phyloP scores from a whole-genome alignment of 2,329 filamentous ascomycete species.

The Botrytis porri region DNA sequence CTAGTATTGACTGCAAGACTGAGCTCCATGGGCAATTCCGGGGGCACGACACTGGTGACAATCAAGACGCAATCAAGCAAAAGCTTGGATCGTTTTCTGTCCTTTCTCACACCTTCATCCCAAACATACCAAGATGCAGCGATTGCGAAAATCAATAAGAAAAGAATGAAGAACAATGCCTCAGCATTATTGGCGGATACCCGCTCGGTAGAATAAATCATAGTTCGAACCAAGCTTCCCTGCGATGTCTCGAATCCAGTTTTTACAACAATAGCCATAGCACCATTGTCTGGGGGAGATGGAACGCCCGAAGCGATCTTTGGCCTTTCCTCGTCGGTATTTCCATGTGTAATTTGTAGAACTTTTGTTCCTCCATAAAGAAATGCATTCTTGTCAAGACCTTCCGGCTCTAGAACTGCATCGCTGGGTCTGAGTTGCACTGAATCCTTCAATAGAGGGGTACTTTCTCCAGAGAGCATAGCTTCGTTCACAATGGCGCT shows the following conservation, averaged over 20 bases:
- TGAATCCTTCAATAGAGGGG: slow-evolving; percentile 93
- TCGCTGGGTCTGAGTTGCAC: slow-evolving; percentile 84
- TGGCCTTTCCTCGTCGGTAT: slow-evolving; percentile 68
- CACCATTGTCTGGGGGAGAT: slow-evolving; percentile 86
- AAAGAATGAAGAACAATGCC: slow-evolving; percentile 95
- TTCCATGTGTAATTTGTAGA: slow-evolving; percentile 88
- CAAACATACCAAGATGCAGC: slow-evolving; percentile 99
- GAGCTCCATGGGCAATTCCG: slow-evolving; percentile 96
- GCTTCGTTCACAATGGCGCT: slow-evolving; percentile 98
- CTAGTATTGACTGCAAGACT: slow-evolving; percentile 97
- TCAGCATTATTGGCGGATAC: slow-evolving; percentile 98
- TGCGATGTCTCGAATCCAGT: slow-evolving; percentile 99
- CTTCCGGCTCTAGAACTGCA: slow-evolving; percentile 78
- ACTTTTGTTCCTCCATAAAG: slow-evolving; percentile 98
- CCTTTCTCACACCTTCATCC: slow-evolving; percentile 90
- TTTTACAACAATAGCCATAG: slow-evolving; percentile 91
- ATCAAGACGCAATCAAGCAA: slow-evolving; percentile 97
- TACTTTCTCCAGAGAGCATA: slow-evolving; percentile 98
- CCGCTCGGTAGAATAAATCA: slow-evolving; percentile 99
- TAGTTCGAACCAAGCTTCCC: slow-evolving; percentile 93
- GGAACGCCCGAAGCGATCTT: slow-evolving; percentile 74
- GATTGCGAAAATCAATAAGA: slow-evolving; percentile 92
- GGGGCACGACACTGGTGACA: slow-evolving; percentile 96
- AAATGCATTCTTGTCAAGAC: slow-evolving; percentile 93
- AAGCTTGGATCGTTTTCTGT: slow-evolving; percentile 95